Percentiles rank a stretch among this genome's conserved stretches.
These are phyloP conservation scores for Neoscytalidium dimidiatum DNA, from an alignment of 2,329 filamentous ascomycete genomes.

Conservation along the genomic window DNA sequence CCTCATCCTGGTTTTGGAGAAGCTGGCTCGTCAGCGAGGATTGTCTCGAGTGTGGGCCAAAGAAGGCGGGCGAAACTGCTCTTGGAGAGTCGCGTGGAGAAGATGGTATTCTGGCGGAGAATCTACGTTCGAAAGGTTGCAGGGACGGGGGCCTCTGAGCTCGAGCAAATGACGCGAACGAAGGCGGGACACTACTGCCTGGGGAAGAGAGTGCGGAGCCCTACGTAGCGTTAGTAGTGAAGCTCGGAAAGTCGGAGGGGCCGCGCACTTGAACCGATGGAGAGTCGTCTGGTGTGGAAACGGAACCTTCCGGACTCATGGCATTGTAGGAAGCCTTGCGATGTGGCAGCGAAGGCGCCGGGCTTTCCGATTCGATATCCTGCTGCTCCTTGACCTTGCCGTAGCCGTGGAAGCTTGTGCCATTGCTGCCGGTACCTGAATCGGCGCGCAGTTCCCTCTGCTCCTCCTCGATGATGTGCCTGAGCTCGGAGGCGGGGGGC, in stretches of 20 bases:
- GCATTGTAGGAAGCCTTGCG: constrained; percentile 26
- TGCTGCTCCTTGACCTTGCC: constrained; percentile 27
- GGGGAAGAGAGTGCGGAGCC: constrained; percentile 61
- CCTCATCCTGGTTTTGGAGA: constrained; percentile 56
- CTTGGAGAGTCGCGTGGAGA: constrained; percentile 63
- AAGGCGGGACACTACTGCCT: constrained; percentile 73
- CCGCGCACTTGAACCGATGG: constrained; percentile 73
- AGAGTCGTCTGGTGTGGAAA: constrained; percentile 80
- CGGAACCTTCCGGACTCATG: constrained; percentile 69
- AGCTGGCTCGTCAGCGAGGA: constrained; percentile 76
- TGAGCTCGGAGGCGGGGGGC: constrained; percentile 18
- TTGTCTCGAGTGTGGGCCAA: constrained; percentile 76
- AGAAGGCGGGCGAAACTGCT: constrained; percentile 74
- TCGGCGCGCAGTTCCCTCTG: constrained; percentile 29
- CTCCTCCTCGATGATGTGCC: constrained; percentile 24
- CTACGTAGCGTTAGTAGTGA: constrained; percentile 29
- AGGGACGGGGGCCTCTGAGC: constrained; percentile 79
- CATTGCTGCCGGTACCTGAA: constrained; percentile 23
- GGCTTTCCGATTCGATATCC: constrained; percentile 25
- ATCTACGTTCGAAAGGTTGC: constrained; percentile 90
- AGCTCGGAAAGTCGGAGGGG: not conserved
- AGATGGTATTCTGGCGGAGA: constrained; percentile 81
- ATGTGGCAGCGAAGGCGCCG: constrained; percentile 24
- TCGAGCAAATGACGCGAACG: constrained; percentile 66
- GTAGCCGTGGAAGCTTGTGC: constrained; percentile 35